These are phyloP conservation scores for Articulospora tetracladia DNA, from an alignment of 495 filamentous ascomycete species.

Conservation along the genomic window DNA sequence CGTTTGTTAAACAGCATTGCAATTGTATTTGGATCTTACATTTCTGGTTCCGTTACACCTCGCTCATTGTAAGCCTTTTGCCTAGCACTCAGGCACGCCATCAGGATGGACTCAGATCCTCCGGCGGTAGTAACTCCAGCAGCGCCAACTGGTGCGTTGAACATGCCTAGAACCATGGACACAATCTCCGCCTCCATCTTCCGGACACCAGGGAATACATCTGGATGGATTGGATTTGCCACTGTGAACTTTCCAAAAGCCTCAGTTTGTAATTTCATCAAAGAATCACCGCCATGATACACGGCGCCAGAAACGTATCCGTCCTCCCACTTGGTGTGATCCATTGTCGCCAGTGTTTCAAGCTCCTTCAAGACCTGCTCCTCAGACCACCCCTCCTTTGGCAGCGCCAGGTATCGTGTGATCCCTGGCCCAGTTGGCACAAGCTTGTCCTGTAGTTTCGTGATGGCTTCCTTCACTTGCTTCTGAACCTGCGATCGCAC, in stretches of 20 bases:
- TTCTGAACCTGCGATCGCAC: conserved; percentile 77
- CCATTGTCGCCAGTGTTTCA: conserved; percentile 72
- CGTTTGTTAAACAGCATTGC: conserved; percentile 13
- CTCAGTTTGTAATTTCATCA: conserved; percentile 83
- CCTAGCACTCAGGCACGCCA: conserved; percentile 85
- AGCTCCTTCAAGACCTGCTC: conserved; percentile 80
- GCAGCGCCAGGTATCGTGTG: conserved; percentile 70
- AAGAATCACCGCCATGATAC: conserved; percentile 86
- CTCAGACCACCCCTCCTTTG: conserved; percentile 79
- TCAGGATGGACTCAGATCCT: conserved; percentile 93
- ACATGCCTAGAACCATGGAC: conserved; percentile 88
- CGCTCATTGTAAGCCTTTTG: conserved; percentile 85
- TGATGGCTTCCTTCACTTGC: conserved; percentile 70
- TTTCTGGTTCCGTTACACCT: conserved; percentile 89
- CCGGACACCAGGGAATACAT: conserved; percentile 95
- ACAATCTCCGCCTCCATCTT: conserved; percentile 99
- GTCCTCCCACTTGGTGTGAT: conserved; percentile 96
- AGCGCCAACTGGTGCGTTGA: conserved; percentile 80
- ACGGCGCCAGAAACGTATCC: conserved; percentile 92
- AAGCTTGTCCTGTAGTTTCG: conserved; percentile 77
- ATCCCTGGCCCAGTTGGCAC: conserved; percentile 68
- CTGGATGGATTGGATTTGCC: conserved; percentile 97
- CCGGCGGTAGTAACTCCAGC: conserved; percentile 90
- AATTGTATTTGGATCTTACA: conserved; percentile 48
- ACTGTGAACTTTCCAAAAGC: conserved; percentile 93